Evolutionary conservation across 306 rosid genomes (phyloP).

Genomic region (Lathyrus tuberosus): DNA sequence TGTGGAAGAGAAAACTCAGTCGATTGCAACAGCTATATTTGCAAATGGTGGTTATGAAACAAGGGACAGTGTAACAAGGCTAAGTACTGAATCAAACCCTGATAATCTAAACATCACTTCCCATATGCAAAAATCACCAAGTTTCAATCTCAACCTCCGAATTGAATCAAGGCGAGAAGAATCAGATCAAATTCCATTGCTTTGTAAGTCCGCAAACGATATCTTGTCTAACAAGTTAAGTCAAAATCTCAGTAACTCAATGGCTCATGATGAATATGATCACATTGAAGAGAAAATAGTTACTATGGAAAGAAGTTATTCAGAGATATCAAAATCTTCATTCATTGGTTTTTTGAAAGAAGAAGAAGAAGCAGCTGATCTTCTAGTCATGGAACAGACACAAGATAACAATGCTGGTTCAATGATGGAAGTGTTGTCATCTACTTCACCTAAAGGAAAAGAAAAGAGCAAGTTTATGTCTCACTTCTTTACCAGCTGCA

Average conservation of each 20-base stretch:
- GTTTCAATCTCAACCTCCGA: slow-evolving; percentile 73
- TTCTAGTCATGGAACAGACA: slow-evolving; percentile 41
- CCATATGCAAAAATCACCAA: slow-evolving; percentile 76
- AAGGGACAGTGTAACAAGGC: slow-evolving; percentile 57
- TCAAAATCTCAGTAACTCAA: slow-evolving; percentile 36
- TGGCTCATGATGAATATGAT: slow-evolving; percentile 31
- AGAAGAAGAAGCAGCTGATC: slow-evolving; percentile 60
- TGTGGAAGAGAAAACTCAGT: slow-evolving; percentile 34
- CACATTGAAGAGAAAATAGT: slow-evolving; percentile 54
- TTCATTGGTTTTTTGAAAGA: slow-evolving; percentile 58
- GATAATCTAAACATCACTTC: slow-evolving; percentile 48
- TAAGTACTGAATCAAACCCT: slow-evolving; percentile 69
- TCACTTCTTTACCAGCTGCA: slow-evolving; percentile 72
- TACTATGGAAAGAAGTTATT: slow-evolving; percentile 65
- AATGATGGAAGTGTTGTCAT: slow-evolving; percentile 36
- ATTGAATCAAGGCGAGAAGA: slow-evolving; percentile 50
- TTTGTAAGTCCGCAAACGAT: slow-evolving; percentile 44
- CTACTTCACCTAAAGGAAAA: slow-evolving; percentile 52
- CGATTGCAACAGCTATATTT: slow-evolving; percentile 14
- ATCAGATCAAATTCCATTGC: slow-evolving; percentile 65
- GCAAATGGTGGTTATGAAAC: slow-evolving; percentile 48
- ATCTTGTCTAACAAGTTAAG: slow-evolving; percentile 37
- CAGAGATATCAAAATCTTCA: slow-evolving; percentile 57
- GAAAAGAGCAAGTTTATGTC: slow-evolving; percentile 59
- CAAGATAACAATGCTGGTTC: slow-evolving; percentile 37